Percentiles rank a stretch among this genome's conserved stretches.
These are phyloP conservation scores for Micractinium sp. DNA, from an alignment of 139 green algal genomes.

Conservation along the genomic window DNA sequence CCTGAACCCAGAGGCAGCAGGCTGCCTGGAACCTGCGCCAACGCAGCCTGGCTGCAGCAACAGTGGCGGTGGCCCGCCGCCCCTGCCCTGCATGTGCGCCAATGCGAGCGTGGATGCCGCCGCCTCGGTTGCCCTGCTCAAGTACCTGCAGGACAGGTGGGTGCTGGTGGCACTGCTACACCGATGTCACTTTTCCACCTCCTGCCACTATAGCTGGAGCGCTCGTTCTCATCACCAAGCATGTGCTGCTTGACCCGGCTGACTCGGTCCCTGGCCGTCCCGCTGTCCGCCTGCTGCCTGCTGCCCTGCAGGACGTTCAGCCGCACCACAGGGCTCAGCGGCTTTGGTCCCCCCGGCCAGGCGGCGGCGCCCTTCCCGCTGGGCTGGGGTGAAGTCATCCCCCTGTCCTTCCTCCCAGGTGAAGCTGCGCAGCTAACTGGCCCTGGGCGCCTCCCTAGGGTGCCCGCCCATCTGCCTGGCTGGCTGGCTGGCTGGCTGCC, in stretches of 20 bases:
- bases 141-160: background rate
- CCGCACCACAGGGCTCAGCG: background rate
- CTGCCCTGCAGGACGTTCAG: background rate
- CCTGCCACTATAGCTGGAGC: background rate
- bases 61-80: too few species aligned
- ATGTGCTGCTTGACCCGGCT: too few species aligned
- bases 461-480: too few species aligned
- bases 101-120: background rate
- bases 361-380: background rate
- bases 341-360: background rate
- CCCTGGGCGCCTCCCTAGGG: too few species aligned
- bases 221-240: too few species aligned
- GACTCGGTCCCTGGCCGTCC: too few species aligned
- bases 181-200: background rate
- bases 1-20: background rate
- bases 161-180: background rate
- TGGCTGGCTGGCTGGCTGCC: too few species aligned
- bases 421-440: too few species aligned
- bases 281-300: too few species aligned
- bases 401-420: background rate
- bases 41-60: too few species aligned
- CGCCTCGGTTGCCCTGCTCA: background rate
- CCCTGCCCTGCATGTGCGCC: background rate
- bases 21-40: background rate
- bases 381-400: background rate